Evolutionary conservation across 2,329 filamentous ascomycete species (phyloP).

Genomic region (Balansia obtecta): DNA sequence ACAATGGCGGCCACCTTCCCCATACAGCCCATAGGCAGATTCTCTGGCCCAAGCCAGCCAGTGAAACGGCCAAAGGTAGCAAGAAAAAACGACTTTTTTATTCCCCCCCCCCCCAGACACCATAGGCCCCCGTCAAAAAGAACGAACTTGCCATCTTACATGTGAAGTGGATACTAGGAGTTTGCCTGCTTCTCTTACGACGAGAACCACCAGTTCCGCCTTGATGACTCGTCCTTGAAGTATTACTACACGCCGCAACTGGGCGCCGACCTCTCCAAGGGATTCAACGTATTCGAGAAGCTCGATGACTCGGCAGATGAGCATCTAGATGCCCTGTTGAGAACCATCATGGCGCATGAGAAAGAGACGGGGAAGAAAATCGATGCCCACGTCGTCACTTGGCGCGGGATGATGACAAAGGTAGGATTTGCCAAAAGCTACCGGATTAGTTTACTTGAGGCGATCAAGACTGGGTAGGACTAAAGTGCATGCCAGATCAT

Average conservation of each 20-base stretch:
- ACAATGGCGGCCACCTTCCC: slow-evolving; percentile 36
- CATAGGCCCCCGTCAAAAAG: not conserved
- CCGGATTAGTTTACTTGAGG: not conserved
- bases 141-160: not conserved
- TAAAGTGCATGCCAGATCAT: slow-evolving; percentile 50
- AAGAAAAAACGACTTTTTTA: not conserved
- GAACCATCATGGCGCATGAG: slow-evolving; percentile 63
- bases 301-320: slow-evolving; percentile 74
- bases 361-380: slow-evolving; percentile 52
- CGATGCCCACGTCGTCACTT: slow-evolving; percentile 74
- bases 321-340: slow-evolving; percentile 74
- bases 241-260: slow-evolving; percentile 77
- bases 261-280: slow-evolving; percentile 61
- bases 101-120: not conserved
- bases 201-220: slow-evolving; percentile 61
- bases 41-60: slow-evolving; percentile 53
- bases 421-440: slow-evolving; percentile 30
- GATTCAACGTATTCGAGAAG: slow-evolving; percentile 73
- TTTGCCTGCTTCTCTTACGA: slow-evolving; percentile 92
- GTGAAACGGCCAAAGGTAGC: slow-evolving; percentile 62
- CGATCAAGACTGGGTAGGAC: not conserved
- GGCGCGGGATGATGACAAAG: slow-evolving; percentile 98
- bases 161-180: slow-evolving; percentile 43
- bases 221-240: slow-evolving; percentile 66
- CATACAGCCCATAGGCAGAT: slow-evolving; percentile 58